These are phyloP conservation scores for Oehlia diaphana DNA, from an alignment of 192 early-diverging fungal genomes.

Conservation along the genomic window DNA sequence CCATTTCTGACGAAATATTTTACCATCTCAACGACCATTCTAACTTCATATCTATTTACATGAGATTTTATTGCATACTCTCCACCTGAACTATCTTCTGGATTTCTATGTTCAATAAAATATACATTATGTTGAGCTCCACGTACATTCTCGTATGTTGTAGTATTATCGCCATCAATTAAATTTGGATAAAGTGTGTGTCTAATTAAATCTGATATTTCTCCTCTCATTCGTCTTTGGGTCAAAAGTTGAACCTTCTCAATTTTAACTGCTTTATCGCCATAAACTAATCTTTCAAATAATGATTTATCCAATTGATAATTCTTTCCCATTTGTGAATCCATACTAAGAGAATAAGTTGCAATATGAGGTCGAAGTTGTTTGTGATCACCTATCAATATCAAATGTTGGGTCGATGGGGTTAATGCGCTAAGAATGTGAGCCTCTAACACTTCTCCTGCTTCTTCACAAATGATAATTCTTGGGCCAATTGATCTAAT, in stretches of 20 bases:
- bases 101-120: slow-evolving; percentile 49
- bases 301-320: slow-evolving; percentile 47
- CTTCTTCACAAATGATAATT: slow-evolving; percentile 61
- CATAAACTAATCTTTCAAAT: slow-evolving; percentile 48
- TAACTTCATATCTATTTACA: slow-evolving; percentile 48
- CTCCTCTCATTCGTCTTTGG: slow-evolving; percentile 54
- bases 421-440: slow-evolving; percentile 53
- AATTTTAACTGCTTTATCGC: slow-evolving; percentile 12
- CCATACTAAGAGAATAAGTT: slow-evolving; percentile 29
- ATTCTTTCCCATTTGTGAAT: slow-evolving; percentile 38
- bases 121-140: slow-evolving; percentile 49
- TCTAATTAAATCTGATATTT: slow-evolving; percentile 52
- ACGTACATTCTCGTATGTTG: slow-evolving; percentile 33
- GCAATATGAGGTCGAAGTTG: slow-evolving; percentile 15
- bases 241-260: slow-evolving; percentile 1
- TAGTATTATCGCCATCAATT: slow-evolving; percentile 38
- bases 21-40: slow-evolving; percentile 49
- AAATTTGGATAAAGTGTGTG: slow-evolving; percentile 48
- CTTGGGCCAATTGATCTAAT: slow-evolving; percentile 39
- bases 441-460: slow-evolving; percentile 58
- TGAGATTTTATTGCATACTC: slow-evolving; percentile 45
- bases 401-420: slow-evolving; percentile 49
- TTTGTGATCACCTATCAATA: slow-evolving; percentile 53
- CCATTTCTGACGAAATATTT: slow-evolving; percentile 54
- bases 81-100: slow-evolving; percentile 38